A percentile compares a stretch with the other conserved stretches of the same genome.
These are phyloP conservation scores for Echria macrotheca DNA, from an alignment of 495 filamentous ascomycete genomes.

Conservation along the genomic window DNA sequence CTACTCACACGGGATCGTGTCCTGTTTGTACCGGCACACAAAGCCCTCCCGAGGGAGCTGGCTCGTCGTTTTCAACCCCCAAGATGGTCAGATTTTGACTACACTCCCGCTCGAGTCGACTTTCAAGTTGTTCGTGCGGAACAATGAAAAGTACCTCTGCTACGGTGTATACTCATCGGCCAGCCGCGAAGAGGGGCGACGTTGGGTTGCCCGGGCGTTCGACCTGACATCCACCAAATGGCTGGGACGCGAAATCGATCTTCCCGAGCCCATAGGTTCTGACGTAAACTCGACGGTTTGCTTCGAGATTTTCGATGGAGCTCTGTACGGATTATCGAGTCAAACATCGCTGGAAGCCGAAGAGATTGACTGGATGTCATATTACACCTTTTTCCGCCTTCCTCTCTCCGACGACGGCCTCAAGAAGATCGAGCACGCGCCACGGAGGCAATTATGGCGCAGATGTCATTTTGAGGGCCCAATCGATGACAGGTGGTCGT, in stretches of 20 bases:
- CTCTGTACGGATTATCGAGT: constrained; percentile 70
- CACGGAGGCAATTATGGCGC: constrained; percentile 52
- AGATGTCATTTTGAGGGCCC: constrained; percentile 67
- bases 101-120: constrained; percentile 39
- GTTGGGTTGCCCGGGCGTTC: constrained; percentile 58
- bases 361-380: constrained; percentile 64
- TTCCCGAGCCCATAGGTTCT: constrained; percentile 51
- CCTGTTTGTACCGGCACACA: constrained; percentile 46
- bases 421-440: constrained; percentile 25
- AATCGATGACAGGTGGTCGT: constrained; percentile 72
- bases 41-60: constrained; percentile 36
- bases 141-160: constrained; percentile 59
- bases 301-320: constrained; percentile 64
- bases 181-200: constrained; percentile 45
- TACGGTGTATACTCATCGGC: constrained; percentile 57
- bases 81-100: constrained; percentile 35
- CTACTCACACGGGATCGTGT: constrained; percentile 56
- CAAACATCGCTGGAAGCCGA: constrained; percentile 57
- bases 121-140: constrained; percentile 61
- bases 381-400: constrained; percentile 63
- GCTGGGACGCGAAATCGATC: constrained; percentile 36
- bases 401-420: constrained; percentile 37
- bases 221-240: constrained; percentile 35
- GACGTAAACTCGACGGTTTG: constrained; percentile 65
- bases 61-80: constrained; percentile 57